Percentiles rank a stretch among this genome's conserved stretches.
Evolutionary conservation across 495 filamentous ascomycete species (phyloP).

Genomic region (Neurospora sp.): DNA sequence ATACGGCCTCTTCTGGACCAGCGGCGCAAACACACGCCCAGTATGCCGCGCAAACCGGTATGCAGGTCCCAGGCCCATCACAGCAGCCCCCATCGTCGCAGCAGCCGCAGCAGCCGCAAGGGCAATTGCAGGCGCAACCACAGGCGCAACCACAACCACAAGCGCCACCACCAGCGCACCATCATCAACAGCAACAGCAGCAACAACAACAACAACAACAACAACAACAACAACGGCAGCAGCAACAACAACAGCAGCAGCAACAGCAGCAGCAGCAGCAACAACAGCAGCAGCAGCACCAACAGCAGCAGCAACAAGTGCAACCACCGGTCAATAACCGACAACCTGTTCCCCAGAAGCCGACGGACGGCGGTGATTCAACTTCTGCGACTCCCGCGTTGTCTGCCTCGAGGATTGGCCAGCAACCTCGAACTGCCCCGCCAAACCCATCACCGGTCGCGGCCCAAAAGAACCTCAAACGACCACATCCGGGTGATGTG

Average conservation of each 20-base stretch:
- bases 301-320: not conserved
- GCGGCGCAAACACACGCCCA: not conserved
- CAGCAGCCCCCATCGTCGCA: not conserved
- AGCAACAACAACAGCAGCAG: constrained; percentile 1
- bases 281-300: not conserved
- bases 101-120: constrained; percentile 22
- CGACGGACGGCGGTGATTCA: constrained; percentile 6
- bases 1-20: not conserved
- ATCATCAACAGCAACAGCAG: constrained; percentile 10
- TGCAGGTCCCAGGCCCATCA: constrained; percentile 14
- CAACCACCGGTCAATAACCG: constrained; percentile 1
- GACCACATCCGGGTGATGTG: constrained; percentile 52
- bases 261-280: not conserved
- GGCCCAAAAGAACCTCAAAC: constrained; percentile 37
- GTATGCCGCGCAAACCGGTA: constrained; percentile 9
- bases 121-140: constrained; percentile 6
- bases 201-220: not conserved
- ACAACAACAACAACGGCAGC: not conserved
- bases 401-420: constrained; percentile 4
- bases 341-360: constrained; percentile 3
- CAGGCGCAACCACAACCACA: not conserved
- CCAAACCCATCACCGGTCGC: constrained; percentile 15
- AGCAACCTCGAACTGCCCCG: constrained; percentile 2
- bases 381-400: constrained; percentile 4
- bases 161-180: not conserved